phyloP scores from a whole-genome alignment of 768 basidiomycete genomes.

The Kwoniella botswanensis region DNA sequence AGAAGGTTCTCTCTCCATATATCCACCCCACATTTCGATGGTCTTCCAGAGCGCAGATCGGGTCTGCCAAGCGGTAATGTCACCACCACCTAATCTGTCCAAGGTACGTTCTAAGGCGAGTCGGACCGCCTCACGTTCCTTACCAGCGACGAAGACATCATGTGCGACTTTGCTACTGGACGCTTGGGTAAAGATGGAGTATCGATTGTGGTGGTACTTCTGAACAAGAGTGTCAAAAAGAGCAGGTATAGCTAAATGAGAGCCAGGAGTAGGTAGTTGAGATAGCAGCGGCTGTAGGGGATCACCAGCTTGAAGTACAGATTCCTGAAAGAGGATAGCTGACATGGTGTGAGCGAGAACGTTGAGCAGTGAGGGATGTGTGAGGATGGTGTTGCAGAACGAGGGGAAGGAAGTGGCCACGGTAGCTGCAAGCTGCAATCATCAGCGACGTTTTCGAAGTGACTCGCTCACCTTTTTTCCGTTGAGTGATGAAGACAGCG shows the following conservation, averaged over 20 bases:
- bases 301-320: slow-evolving; percentile 9
- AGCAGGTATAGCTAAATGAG: slow-evolving; percentile 7
- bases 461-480: slow-evolving; percentile 19
- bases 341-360: slow-evolving; percentile 8
- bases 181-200: slow-evolving; percentile 42
- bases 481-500: background rate
- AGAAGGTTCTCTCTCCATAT: slow-evolving; percentile 38
- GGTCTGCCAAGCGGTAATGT: slow-evolving; percentile 16
- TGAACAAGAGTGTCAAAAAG: slow-evolving; percentile 24
- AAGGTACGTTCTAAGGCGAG: slow-evolving; percentile 13
- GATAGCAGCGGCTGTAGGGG: slow-evolving; percentile 22
- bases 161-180: slow-evolving; percentile 35
- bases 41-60: slow-evolving; percentile 29
- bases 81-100: slow-evolving; percentile 1
- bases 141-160: slow-evolving; percentile 41
- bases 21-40: slow-evolving; percentile 43
- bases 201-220: slow-evolving; percentile 28
- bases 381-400: slow-evolving; percentile 1
- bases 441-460: background rate
- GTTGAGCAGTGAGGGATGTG: background rate
- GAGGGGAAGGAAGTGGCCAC: background rate
- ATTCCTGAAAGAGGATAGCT: slow-evolving; percentile 20
- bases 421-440: background rate
- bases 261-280: background rate
- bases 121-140: slow-evolving; percentile 36